Evolutionary conservation across 768 basidiomycete genomes (phyloP), one percentile per base, ranked within the genome.

Genomic region (Fomitopsis serialis): DNA sequence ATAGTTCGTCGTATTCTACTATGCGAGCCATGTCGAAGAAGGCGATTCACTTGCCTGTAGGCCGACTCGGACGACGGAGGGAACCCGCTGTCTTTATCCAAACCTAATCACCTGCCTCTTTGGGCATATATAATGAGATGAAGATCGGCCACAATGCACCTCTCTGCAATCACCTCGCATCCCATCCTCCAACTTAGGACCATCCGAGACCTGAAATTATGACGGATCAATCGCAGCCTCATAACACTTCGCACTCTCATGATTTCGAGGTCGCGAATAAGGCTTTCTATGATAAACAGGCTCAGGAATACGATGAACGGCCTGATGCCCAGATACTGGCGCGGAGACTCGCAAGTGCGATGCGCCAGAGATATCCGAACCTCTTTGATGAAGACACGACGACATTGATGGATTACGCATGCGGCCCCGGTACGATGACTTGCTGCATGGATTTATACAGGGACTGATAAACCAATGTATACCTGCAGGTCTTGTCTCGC

Each of bases 401-500:
- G 2, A 72, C 67, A 3, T 72, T 87, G 17, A 72, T 91, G 74
- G 88, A 90, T 59, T 90, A 79, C 61, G 87, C 88, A 2, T 90
- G 88, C 62, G 87, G 87, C 11, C 78, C 79, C 56, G 88, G 85
- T 84, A 54, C 23, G 70, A 60, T 22, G 3, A 22, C 10, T 11
- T n/a, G 10, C 9, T 24, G 36, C 6, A 25, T 51, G 8, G 29
- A 8, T 3, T 21, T 9, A 4, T 32, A n/a, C 17, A 5, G 24
- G 6, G 5, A 13, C 50, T 45, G 22, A 32, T 11, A 35, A 3
- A 42, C 7, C 9, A 29, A n/a, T 2, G n/a, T n/a, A n/a, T n/a
- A n/a, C n/a, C n/a, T n/a, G n/a, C 42, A 90, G 89, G 89, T 13
- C 67, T 82, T 19, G 66, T 89, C 12, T 84, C 88, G 2, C 74